These are phyloP conservation scores for Lactifluus echinatus DNA, from an alignment of 768 basidiomycete genomes.

Conservation along the genomic window DNA sequence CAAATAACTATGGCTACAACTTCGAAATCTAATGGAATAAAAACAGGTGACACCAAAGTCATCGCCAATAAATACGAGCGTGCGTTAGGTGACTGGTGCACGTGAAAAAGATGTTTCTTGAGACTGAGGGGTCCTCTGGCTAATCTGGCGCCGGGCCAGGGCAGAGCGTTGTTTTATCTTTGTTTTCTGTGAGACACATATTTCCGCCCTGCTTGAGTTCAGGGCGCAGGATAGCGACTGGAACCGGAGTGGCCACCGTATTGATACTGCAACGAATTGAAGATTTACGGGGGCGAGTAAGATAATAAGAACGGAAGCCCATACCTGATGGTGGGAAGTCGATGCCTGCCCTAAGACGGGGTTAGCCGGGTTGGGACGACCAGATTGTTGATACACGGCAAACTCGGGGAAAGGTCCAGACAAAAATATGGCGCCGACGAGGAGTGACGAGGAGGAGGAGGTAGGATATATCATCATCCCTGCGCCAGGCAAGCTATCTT, in stretches of 20 bases:
- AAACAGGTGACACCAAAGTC: not conserved
- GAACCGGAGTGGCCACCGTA: constrained; percentile 11
- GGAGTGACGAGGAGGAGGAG: constrained; percentile 10
- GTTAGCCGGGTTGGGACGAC: not conserved
- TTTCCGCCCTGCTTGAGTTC: not conserved
- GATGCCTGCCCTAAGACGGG: constrained; percentile 40
- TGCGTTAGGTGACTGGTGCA: not conserved
- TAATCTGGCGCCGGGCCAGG: not conserved
- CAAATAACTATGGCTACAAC: constrained; percentile 11
- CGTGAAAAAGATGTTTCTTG: not conserved
- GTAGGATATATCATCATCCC: constrained; percentile 20
- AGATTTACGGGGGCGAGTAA: not conserved
- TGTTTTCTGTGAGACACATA: not conserved
- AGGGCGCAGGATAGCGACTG: constrained; percentile 9
- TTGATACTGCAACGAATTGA: constrained; percentile 4
- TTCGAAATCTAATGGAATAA: not conserved
- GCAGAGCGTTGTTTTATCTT: not conserved
- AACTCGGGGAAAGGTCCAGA: constrained; percentile 45
- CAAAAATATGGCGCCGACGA: constrained; percentile 18
- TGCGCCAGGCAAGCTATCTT: constrained; percentile 14
- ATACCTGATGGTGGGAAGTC: constrained; percentile 31
- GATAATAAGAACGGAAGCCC: not conserved
- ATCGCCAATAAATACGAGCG: not conserved
- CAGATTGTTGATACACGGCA: constrained; percentile 10
- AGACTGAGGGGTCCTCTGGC: not conserved